These are phyloP conservation scores for Daldinia childiae DNA, from an alignment of 495 filamentous ascomycete genomes.

Conservation along the genomic window DNA sequence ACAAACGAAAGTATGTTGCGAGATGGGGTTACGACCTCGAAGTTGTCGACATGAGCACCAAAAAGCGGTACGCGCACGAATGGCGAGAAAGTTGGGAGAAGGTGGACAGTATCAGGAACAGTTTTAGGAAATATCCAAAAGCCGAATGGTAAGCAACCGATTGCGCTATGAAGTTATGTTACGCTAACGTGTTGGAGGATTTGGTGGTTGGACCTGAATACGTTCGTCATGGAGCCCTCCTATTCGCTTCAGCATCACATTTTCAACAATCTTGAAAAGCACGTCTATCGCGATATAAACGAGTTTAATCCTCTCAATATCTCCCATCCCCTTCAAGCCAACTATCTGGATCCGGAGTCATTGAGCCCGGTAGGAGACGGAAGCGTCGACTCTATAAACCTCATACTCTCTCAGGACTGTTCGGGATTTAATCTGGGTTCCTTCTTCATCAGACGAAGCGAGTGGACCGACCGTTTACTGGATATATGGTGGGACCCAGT, in stretches of 20 bases:
- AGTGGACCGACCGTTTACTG: conserved; percentile 90
- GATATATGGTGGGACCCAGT: conserved; percentile 99
- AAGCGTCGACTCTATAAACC: conserved; percentile 76
- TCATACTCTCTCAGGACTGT: conserved; percentile 94
- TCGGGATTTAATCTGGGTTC: conserved; percentile 95
- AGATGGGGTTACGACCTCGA: conserved; percentile 97
- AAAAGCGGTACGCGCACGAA: conserved; percentile 98
- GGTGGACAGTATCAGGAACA: conserved; percentile 91
- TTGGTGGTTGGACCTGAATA: conserved; percentile 99
- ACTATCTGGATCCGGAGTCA: conserved; percentile 77
- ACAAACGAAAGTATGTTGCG: conserved; percentile 87
- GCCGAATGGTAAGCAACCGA: conserved; percentile 83
- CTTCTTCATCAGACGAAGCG: conserved; percentile 85
- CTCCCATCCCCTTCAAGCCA: conserved; percentile 75
- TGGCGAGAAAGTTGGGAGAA: conserved; percentile 99
- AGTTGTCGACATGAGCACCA: conserved; percentile 96
- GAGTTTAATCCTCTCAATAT: conserved; percentile 96
- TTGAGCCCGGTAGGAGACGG: conserved; percentile 79
- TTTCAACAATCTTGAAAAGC: conserved; percentile 77
- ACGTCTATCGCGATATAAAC: conserved; percentile 96
- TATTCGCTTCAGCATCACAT: conserved; percentile 91
- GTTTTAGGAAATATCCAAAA: conserved; percentile 91
- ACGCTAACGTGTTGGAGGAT: conserved; percentile 70
- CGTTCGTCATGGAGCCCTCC: conserved; percentile 95
- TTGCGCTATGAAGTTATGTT: conserved; percentile 1